Evolutionary conservation across 2,329 filamentous ascomycete species (phyloP).

Genomic region (Stemphylium lycopersici): DNA sequence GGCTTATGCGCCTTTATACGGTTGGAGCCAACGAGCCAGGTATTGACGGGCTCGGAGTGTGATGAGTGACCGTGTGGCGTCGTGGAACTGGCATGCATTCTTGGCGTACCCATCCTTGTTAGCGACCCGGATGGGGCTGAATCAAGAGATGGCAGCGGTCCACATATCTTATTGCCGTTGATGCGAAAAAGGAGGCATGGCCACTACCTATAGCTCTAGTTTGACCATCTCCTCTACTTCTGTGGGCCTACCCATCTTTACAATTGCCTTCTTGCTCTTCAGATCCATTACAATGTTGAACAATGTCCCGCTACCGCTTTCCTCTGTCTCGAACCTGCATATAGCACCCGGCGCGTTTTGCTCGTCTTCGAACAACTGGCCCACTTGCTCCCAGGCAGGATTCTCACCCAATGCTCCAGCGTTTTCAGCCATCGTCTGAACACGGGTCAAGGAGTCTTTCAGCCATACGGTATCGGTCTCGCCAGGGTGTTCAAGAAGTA

Average conservation of each 20-base stretch:
- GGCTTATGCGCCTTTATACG: neutral
- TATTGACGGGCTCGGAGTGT: too few relatives aligned
- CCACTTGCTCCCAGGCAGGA: constrained; percentile 38
- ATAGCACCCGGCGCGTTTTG: constrained; percentile 47
- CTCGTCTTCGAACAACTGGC: constrained; percentile 51
- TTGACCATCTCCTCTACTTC: constrained; percentile 35
- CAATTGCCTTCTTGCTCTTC: constrained; percentile 35
- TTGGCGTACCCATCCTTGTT: too few relatives aligned
- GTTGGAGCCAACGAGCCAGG: too few relatives aligned
- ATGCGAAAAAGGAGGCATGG: neutral
- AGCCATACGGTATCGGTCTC: constrained; percentile 52
- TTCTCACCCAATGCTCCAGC: constrained; percentile 24
- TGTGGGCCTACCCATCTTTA: constrained; percentile 41
- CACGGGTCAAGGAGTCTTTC: constrained; percentile 48
- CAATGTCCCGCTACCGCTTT: constrained; percentile 40
- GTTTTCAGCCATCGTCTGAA: constrained; percentile 48
- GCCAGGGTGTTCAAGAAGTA: constrained; percentile 46
- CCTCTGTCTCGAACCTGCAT: constrained; percentile 30
- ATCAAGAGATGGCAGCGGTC: neutral
- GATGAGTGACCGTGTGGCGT: too few relatives aligned
- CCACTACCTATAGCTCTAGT: constrained; percentile 22
- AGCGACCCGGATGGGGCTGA: too few relatives aligned
- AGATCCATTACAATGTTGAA: constrained; percentile 49
- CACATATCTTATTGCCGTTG: neutral
- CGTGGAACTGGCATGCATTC: too few relatives aligned